Conservation (phyloP, 2,329 filamentous ascomycete species). For the Alternaria sp. region DNA sequence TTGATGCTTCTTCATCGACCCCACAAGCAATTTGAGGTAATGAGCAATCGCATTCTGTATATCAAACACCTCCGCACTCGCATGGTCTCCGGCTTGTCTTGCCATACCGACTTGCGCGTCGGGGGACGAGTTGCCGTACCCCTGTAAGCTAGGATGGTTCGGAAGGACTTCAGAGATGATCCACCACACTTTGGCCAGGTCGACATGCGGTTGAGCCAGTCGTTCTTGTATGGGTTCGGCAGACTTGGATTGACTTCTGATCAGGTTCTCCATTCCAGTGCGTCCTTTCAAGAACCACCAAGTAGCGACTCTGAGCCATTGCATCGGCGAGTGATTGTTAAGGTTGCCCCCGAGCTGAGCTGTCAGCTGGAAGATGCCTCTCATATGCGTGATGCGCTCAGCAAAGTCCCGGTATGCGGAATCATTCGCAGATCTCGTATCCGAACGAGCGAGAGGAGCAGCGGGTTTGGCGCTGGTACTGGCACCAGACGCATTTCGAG, state of each 20-base stretch:
- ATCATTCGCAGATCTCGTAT: conserved; percentile 42
- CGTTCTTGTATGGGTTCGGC: conserved; percentile 59
- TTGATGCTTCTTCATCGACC: conserved; percentile 84
- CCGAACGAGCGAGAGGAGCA: conserved; percentile 35
- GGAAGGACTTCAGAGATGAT: conserved; percentile 59
- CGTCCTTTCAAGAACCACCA: conserved; percentile 94
- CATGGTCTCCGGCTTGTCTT: conserved; percentile 52
- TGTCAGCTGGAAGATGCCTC: conserved; percentile 77
- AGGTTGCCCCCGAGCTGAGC: conserved; percentile 75
- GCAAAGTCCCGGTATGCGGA: conserved; percentile 72
- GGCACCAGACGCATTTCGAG: conserved; percentile 26
- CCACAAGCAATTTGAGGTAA: conserved; percentile 74
- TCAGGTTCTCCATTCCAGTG: conserved; percentile 73
- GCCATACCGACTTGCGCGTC: conserved; percentile 48
- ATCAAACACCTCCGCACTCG: conserved; percentile 56
- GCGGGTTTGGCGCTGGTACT: conserved; percentile 12
- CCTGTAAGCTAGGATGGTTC: conserved; percentile 39
- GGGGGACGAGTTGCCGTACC: conserved; percentile 31
- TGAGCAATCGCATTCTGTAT: conserved; percentile 64
- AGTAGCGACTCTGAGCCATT: conserved; percentile 74
- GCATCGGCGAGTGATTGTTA: conserved; percentile 65
- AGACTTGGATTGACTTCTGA: conserved; percentile 67
- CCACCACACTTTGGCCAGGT: conserved; percentile 87
- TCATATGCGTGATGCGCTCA: conserved; percentile 73
- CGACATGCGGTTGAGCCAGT: conserved; percentile 78